Evolutionary conservation across 768 basidiomycete genomes (phyloP).

Genomic region (Russula ochroleuca): DNA sequence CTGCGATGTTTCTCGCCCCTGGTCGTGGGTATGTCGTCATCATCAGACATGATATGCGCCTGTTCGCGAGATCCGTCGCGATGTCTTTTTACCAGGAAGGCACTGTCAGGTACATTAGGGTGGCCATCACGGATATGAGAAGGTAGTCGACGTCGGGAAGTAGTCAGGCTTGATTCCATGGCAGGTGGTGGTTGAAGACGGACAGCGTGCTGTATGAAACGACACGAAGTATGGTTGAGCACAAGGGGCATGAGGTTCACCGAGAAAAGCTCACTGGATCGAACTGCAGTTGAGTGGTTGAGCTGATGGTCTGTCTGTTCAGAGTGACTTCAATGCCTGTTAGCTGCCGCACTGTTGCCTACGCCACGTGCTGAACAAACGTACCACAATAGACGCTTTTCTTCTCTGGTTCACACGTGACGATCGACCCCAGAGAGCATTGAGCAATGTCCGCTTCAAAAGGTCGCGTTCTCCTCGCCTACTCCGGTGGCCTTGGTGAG

Average conservation of each 20-base stretch:
- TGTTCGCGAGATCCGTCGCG: constrained; percentile 21
- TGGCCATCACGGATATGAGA: constrained; percentile 16
- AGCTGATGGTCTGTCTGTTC: not conserved
- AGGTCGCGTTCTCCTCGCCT: constrained; percentile 93
- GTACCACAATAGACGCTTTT: not conserved
- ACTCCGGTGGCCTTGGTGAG: constrained; percentile 96
- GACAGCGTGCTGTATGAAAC: not conserved
- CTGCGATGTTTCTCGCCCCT: constrained; percentile 19
- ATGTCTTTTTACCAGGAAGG: constrained; percentile 18
- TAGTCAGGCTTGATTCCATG: constrained; percentile 15
- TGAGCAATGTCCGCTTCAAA: constrained; percentile 44
- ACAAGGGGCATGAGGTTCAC: not conserved
- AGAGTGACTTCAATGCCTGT: not conserved
- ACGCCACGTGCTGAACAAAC: not conserved
- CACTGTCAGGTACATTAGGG: constrained; percentile 4
- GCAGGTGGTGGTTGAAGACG: not conserved
- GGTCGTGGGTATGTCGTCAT: constrained; percentile 13
- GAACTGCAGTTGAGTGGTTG: not conserved
- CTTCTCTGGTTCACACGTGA: not conserved
- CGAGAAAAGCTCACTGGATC: not conserved
- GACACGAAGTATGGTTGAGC: constrained; percentile 9
- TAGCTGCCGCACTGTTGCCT: too few species aligned
- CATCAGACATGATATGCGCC: constrained; percentile 15
- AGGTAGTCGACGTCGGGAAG: constrained; percentile 9
- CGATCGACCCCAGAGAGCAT: too few species aligned